Base-by-base conservation (phyloP, 208 protist species). In the Leishmania mexicana region DNA sequence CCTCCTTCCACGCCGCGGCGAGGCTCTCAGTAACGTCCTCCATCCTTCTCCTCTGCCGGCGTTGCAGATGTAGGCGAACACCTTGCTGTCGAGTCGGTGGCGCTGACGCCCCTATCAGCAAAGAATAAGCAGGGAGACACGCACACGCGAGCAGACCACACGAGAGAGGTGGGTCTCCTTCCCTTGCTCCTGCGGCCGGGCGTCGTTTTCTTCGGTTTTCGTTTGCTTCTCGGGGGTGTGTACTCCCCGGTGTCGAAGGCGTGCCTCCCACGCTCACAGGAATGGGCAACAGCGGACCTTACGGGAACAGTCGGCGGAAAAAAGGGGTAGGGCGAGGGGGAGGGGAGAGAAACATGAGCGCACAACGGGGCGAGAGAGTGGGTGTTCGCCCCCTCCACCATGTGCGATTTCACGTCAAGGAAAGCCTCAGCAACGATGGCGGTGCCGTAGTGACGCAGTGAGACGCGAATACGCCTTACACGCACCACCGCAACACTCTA, bases 11-110 rank as follows among this genome's bases (percentile, higher is more conserved):
- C 71, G 93, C 93, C 62, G 85, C 79, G 38, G 80, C 79, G 21
- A 96, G 81, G 24, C 89, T 89, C 19, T 92, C 93, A 4, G 90
- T 87, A 67, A 97, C 84, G 51, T 97, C 94, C 53, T 94, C 89
- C 94, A 96, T 96, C 1, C 15, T 40, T 31, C 3, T 49, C 19
- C 68, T 4, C 24, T 13, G 45, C 15, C 45, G 45, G 45, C 24
- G 35, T 53, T 53, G 42, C 68, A 74, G 68, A 13, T 47, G 68
- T 13, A 47, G 31, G 45, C 28, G 28, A 31, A 21, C 10, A 0
- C 1, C 42, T 47, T 35, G 28, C 40, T 53, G 45, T 35, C 11
- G 45, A 54, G 45, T 54, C 68, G 45, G 45, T 74, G 45, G 68
- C 24, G 45, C 45, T 54, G 68, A 53, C 45, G 45, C 28, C 28